Base-by-base conservation (phyloP, 352 stramenopile genomes). In the Plasmopara viticola region DNA sequence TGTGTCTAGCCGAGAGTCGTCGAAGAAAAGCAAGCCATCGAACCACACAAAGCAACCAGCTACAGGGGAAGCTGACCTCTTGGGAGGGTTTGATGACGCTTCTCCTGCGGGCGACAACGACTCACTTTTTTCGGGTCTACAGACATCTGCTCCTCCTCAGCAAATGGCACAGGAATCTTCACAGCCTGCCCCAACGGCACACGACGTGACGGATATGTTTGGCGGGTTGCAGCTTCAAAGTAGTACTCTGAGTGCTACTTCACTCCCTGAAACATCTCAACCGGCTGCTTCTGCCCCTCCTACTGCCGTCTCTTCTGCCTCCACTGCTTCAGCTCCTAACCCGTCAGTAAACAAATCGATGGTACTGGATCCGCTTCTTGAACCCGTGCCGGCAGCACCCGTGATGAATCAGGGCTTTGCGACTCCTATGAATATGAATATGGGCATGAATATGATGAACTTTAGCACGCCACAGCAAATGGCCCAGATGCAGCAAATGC, bases 161-260 rank as follows among this genome's bases (percentile, higher is more conserved):
- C 69, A 72, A 40, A 31, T 48, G 40, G 31, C 50, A 35, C 59
- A 63, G 15, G 59, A 74, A 6, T 13, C 43, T 13, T 37, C 53
- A 4, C 63, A 70, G 42, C 48, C 63, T 13, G 20, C 51, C 37
- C 9, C 70, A 44, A 48, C 57, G n/a, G 53, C 68, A 44, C 64
- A 68, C 37, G 64, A 71, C 38, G 57, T 77, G 29, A 48, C 70
- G 8, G 72, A 90, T 53, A 92, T 92, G 81, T 92, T 92, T 59
- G 81, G 81, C 20, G 81, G 81, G 15, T 51, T 92, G 43, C 70
- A 68, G 40, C 66, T 92, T 44, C 78, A 87, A 25, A 79, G 64
- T 47, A 62, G 70, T 41, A 62, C 71, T 55, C 25, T 46, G 28
- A 58, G 56, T 41, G 57, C 58, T 6, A 18, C 41, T 8, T 61